A percentile compares a stretch with the other conserved stretches of the same genome.
phyloP scores from a whole-genome alignment of 345 rosid species.

The Durio zibethinus region DNA sequence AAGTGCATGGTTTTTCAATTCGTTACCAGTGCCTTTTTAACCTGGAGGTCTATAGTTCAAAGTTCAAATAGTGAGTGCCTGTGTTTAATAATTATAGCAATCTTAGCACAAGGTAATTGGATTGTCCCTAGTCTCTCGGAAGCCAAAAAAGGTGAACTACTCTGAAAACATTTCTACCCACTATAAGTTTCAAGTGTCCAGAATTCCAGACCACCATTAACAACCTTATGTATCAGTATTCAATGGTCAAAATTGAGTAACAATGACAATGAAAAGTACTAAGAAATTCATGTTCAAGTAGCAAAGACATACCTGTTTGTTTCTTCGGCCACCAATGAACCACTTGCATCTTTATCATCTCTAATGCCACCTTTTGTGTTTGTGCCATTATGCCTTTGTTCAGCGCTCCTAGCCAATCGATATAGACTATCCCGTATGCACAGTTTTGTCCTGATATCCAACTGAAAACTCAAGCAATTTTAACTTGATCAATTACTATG shows the following conservation, averaged over 20 bases:
- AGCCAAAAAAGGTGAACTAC: background rate
- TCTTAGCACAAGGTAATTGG: background rate
- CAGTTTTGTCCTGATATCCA: constrained; percentile 85
- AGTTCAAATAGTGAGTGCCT: background rate
- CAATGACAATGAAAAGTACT: background rate
- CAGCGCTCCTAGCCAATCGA: constrained; percentile 90
- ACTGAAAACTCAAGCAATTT: constrained; percentile 40
- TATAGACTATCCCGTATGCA: constrained; percentile 91
- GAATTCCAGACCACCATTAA: background rate
- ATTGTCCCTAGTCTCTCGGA: background rate
- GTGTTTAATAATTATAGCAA: background rate
- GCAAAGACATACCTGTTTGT: constrained; percentile 53
- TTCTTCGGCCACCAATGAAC: constrained; percentile 44
- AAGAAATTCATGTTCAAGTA: background rate
- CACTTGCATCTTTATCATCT: constrained; percentile 37
- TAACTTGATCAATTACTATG: constrained; percentile 13
- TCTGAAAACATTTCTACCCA: background rate
- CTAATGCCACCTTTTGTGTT: constrained; percentile 36
- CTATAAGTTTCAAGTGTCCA: background rate
- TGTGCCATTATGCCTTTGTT: constrained; percentile 59
- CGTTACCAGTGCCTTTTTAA: background rate
- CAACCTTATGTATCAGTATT: background rate
- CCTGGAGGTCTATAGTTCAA: background rate
- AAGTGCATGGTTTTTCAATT: background rate
- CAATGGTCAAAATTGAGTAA: background rate